Base-by-base conservation (phyloP, 768 basidiomycete species). In the Cystobasidium ongulense region DNA sequence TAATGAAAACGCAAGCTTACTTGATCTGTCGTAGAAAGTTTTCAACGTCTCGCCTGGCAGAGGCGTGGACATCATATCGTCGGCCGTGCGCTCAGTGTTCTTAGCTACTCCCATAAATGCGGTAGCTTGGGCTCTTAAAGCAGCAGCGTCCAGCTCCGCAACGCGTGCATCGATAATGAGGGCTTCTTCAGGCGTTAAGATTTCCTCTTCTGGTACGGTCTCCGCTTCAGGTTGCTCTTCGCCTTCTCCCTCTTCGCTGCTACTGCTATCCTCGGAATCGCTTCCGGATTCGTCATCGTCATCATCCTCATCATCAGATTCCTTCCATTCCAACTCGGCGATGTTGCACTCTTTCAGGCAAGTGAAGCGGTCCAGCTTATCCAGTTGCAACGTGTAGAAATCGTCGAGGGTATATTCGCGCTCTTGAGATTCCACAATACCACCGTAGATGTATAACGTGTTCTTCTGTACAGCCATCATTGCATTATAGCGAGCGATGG, bases 351-450 rank as follows among this genome's bases (percentile, higher is more conserved):
- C 88, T 27, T 87, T 90, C 77, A 93, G 82, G 76, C 91, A 92
- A 1, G 84, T 80, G 78, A 86, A 94, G 11, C 85, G 82, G 46
- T 94, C 92, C 81, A 94, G 82, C 80, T 94, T 94, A 78, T 93
- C 91, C 23, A 96, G 84, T 73, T 87, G 86, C 13, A 96, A 81
- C 1, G 86, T 84, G 81, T 92, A 84, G 78, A 94, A 96, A 78
- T 95, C 93, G 78, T 93, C 91, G 5, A 96, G 83, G 0, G 92
- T 94, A 76, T 90, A 92, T 80, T 96, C 92, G 27, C 87, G 85
- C 15, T 89, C 84, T 0, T 90, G 89, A 18, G 86, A 85, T 80
- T 95, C 93, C 76, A 87, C 89, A 21, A 94, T 94, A 0, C 92
- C 92, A 11, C 92, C 91, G 78, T 94, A 94, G 70, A 94, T 88